Base-by-base conservation (phyloP, 805 yeast genomes). In the Candida saitoana region DNA sequence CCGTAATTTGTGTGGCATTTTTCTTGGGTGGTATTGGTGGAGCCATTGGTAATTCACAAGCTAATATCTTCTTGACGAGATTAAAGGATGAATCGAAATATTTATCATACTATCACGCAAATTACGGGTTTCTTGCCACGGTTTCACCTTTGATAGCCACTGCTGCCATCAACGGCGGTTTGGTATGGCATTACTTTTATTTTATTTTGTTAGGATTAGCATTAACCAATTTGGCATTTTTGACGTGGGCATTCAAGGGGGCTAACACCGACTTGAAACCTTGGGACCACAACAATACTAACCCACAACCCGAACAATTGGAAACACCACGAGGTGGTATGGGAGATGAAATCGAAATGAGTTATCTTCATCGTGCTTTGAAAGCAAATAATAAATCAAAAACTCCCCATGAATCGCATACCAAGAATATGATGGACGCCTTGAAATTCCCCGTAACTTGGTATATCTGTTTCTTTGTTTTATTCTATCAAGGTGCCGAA, bases 81-180 rank as follows among this genome's bases (percentile, higher is more conserved):
- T 59, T 82, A 29, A 69, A 69, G 18, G 76, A 78, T 44, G 72
- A 78, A 38, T 79, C 84, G 36, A 76, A 73, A 40, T 67, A 76
- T 44, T 68, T 83, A 60, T 86, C 90, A 1, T 57, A 69, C 18
- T 65, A 76, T 44, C 93, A 85, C 62, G 90, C 87, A 1, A 55
- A 69, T 11, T 85, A 84, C 57, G 95, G 95, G 1, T 50, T 79
- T 2, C 89, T 90, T 2, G 87, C 89, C 1, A 79, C 86, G 36
- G 48, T 80, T 1, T 73, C 87, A 2, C 90, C 95, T 2, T 71
- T 86, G 15, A 55, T 80, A 22, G 81, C 83, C 3, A 77, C 87
- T 0, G 60, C 71, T 1, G 66, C 82, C 71, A 70, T 77, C 14
- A 64, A 70, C 34, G 47, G 55, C 0, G 80, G 79, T 2, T 54